These are phyloP conservation scores for Apophysomyces sp. DNA, from an alignment of 371 early-diverging fungal genomes.

Conservation along the genomic window DNA sequence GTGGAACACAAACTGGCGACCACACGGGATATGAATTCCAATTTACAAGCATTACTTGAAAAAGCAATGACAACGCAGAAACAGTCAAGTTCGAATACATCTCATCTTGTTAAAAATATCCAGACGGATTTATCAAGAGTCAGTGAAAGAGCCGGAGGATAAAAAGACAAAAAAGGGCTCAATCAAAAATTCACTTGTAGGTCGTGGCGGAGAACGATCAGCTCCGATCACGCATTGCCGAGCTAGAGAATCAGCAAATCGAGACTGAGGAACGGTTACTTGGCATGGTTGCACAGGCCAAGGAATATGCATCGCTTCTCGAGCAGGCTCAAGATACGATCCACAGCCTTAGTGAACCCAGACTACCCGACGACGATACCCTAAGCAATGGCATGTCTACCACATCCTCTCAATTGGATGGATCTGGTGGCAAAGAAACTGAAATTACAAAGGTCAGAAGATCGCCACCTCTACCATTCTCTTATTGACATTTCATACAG, in stretches of 20 bases:
- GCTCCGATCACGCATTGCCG: conserved; percentile 56
- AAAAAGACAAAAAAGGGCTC: background rate
- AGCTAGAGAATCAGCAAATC: conserved; percentile 61
- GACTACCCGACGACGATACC: conserved; percentile 40
- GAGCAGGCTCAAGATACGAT: conserved; percentile 72
- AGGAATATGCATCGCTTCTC: conserved; percentile 61
- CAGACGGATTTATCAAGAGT: conserved; percentile 65
- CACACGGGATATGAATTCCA: conserved; percentile 63
- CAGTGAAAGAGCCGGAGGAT: conserved; percentile 1
- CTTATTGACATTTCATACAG: conserved; percentile 11
- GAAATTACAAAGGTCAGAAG: conserved; percentile 50
- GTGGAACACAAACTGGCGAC: conserved; percentile 63
- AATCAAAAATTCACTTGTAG: conserved; percentile 27
- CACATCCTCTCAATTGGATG: conserved; percentile 28
- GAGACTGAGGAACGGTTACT: conserved; percentile 61
- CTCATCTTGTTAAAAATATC: conserved; percentile 61
- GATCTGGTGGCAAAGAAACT: conserved; percentile 31
- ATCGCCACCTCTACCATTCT: background rate
- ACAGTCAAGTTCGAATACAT: conserved; percentile 58
- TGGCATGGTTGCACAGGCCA: conserved; percentile 63
- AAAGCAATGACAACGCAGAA: conserved; percentile 60
- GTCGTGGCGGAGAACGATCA: conserved; percentile 63
- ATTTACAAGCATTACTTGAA: conserved; percentile 55
- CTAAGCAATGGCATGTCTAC: conserved; percentile 22
- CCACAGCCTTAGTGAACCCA: conserved; percentile 51